Base-by-base conservation (phyloP, 1,139 yeast species). In the Pichia sp. region DNA sequence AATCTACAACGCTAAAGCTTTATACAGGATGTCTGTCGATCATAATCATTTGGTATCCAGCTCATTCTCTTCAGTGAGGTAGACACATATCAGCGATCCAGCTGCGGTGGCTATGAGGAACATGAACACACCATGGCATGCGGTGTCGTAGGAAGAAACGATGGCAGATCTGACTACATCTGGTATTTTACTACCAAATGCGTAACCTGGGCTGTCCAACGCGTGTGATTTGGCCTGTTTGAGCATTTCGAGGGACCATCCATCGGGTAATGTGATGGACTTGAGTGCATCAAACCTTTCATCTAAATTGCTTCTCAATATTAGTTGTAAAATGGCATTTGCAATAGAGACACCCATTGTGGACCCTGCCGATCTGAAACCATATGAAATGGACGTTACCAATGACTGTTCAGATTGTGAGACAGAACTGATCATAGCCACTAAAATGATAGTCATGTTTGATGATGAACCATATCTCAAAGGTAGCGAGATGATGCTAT, bases 301-400 rank as follows among this genome's bases (percentile, higher is more conserved):
- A 1, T 27, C 26, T 10, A 47, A 17, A 4, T 35, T 24, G 3
- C 23, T 22, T 11, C 41, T 27, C 15, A 47, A 36, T 4, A 38
- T 28, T 17, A 13, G 35, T 27, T 66, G 72, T 47, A 67, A 62
- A 9, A 69, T 58, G 2, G 74, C 72, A 30, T 66, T 59, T 0
- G 71, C 69, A 30, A 66, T 51, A 0, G 72, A 58, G 11, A 68
- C 72, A 8, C 74, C 74, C 39, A 68, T 51, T 0, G 73, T 67
- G 0, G 73, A 68, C 1, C 74, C 74, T 2, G 72, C 67, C 6
- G 72, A 61, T 44, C 74, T 56, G 46, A 68, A 67, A 6, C 72
- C 69, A 44, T 68, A 68, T 43, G 66, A 72, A 30, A 68, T 67
- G 3, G 73, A 67, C 1, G 74, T 68, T 7, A 69, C 68, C 33